Evolutionary conservation across 1,284 basidiomycete species (phyloP), one percentile per base, ranked within the genome.

Genomic region (Cutaneotrichosporon curvatum): DNA sequence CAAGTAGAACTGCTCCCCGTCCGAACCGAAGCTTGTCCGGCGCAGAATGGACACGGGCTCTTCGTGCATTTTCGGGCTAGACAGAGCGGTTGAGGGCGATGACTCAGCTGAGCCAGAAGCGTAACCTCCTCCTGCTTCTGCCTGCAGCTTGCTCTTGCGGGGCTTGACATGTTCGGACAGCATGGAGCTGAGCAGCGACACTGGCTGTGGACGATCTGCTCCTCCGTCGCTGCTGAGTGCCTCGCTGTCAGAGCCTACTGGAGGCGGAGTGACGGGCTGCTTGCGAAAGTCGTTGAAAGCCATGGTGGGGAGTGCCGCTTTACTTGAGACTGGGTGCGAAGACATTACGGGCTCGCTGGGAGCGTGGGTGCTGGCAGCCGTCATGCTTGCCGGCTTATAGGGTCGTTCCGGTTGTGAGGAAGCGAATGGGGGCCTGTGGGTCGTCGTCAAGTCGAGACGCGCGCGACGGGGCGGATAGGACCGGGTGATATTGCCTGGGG

Each of bases 121-220:
- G 42, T 51, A 43, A 8, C 32, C 37, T 7, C 25, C 25, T 28
- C 8, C 25, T 12, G 25, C 25, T 7, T 28, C 25, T 16, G 15
- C 38, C 22, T 21, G 14, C 34, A 7, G 41, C 15, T 38, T 25
- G 32, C 18, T 31, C 46, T 37, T 40, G 11, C 54, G 53, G 1
- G 59, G 49, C 12, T 16, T 3, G 42, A 28, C 22, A 18, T 39
- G 46, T 7, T 47, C 43, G 1, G 58, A 50, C 15, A 67, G 50
- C 28, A 67, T 28, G 0, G 58, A 54, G 25, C 58, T 57, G 11
- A 67, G 55, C 6, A 67, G 52, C 20, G 62, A 64, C 15, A 61
- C 37, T 3, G 57, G 59, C 6, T 39, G 45, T 4, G 47, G 37
- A 4, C 42, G 33, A 10, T 50, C 43, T 11, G 25, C 25, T 11